Evolutionary conservation across 306 rosid species (phyloP), one percentile per base, ranked within the genome.

Genomic region (Malus orientalis): DNA sequence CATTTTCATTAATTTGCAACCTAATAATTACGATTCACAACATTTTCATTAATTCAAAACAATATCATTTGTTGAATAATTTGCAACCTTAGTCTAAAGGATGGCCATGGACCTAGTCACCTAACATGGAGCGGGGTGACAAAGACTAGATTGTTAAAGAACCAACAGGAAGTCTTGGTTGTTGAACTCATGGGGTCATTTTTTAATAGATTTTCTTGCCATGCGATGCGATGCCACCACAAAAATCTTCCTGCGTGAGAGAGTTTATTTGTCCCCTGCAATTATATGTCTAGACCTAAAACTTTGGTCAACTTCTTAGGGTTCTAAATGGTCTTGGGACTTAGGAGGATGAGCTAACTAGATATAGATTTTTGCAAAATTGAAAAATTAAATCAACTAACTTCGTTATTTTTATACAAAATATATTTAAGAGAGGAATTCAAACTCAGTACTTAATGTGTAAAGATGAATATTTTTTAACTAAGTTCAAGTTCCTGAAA

Each of bases 121-220:
- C 22, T 29, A 32, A 36, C 44, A 63, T 7, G 42, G 42, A 32
- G 44, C 11, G 16, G 19, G 11, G 11, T 27, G 44, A 64, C 22
- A 32, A 30, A 30, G 69, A 64, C 22, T 30, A 15, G 40, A 36
- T 62, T 0, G 38, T 27, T 61, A 61, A 19, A 27, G 38, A 27
- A 20, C 67, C n/a, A 42, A 60, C 20, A 11, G 20, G n/a, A 68
- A 51, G n/a, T 54, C 11, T 75, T 61, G 72, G 76, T 70, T 57
- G 58, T 62, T 75, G 80, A 62, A 70, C 60, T 58, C 40, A 79
- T 74, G 79, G 83, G 75, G 67, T 22, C 79, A 29, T 51, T 51
- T 49, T 15, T 64, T 30, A 27, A 19, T 12, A 8, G 71, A 58
- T 79, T 73, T 79, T 66, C 1, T 20, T 36, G 12, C 33, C 30